Conservation (phyloP, 2,329 filamentous ascomycete species). For the Cyclaneusma minus region DNA sequence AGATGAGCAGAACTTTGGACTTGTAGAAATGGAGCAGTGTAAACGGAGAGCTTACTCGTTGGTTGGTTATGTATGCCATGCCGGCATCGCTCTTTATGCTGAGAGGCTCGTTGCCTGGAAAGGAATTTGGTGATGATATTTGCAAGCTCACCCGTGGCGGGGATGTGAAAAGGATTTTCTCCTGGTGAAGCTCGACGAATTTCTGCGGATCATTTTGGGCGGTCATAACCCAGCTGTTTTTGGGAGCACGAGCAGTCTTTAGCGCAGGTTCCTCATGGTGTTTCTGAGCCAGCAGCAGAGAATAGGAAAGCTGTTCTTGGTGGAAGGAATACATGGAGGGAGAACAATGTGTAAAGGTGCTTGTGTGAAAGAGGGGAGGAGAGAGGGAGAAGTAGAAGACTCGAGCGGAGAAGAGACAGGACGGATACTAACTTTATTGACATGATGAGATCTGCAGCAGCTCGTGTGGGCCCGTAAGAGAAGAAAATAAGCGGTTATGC, state of each 20-base stretch:
- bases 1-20: slow-evolving; percentile 8
- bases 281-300: slow-evolving; percentile 11
- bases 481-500: too few relatives aligned
- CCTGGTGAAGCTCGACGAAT: slow-evolving; percentile 73
- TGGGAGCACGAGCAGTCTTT: slow-evolving; percentile 9
- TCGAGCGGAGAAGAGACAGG: slow-evolving; percentile 12
- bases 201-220: slow-evolving; percentile 44
- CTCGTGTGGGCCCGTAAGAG: too few relatives aligned
- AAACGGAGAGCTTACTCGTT: slow-evolving; percentile 45
- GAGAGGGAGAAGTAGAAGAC: slow-evolving; percentile 6
- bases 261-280: slow-evolving; percentile 9
- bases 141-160: slow-evolving; percentile 65
- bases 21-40: slow-evolving; percentile 5
- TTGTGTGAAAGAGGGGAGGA: slow-evolving; percentile 4
- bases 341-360: neutral
- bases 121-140: slow-evolving; percentile 51
- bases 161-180: slow-evolving; percentile 68
- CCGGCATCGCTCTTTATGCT: slow-evolving; percentile 61
- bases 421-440: slow-evolving; percentile 33
- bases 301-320: slow-evolving; percentile 16
- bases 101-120: slow-evolving; percentile 46
- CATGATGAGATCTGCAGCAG: slow-evolving; percentile 27
- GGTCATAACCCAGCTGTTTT: slow-evolving; percentile 79
- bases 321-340: slow-evolving; percentile 15
- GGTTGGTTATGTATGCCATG: slow-evolving; percentile 67